Base-by-base conservation (phyloP, 2,329 filamentous ascomycete species). In the Macroventuria anomochaeta region DNA sequence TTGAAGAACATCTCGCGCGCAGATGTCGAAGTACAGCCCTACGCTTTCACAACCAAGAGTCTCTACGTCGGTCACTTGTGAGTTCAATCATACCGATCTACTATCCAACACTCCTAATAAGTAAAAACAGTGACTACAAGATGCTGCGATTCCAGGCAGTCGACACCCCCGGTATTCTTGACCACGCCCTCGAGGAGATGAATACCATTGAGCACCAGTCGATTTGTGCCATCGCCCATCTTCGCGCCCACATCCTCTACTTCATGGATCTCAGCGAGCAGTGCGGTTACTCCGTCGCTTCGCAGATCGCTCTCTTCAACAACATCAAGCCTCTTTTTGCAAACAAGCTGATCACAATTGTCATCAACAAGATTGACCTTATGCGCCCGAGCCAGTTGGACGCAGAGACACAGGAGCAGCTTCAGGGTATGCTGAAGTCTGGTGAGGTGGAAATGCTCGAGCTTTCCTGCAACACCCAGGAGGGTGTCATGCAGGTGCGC, bases 201-300 rank as follows among this genome's bases (percentile, higher is more conserved):
- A 73, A 97, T 80, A 97, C 95, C 3, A 99, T 99, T 72, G 95
- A 99, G 79, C 97, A 97, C 91, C 95, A 97, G 81, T 90, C 90
- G 58, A 97, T 99, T 65, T 97, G 93, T 15, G 95, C 96, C 10
- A 96, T 99, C 79, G 95, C 95, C 44, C 96, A 99, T 81, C 82
- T 99, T 72, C 86, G 93, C 68, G 96, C 93, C 34, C 93, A 93
- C 51, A 96, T 99, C 61, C 82, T 97, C 55, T 97, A 97, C 78
- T 97, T 97, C 74, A 96, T 97, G 90, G 93, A 97, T 81, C 81
- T 97, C 57, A 96, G 90, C 18, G 93, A 97, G 81, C 91, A 96
- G 81, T 97, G 93, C 68, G 95, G 95, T 53, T 99, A 97, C 80
- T 91, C 91, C 2, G 90, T 99, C 15, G 83, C 88, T 61, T 92